Evolutionary conservation across 371 early-diverging fungal species (phyloP).

Genomic region (Amoeboaphelidium occidentale): DNA sequence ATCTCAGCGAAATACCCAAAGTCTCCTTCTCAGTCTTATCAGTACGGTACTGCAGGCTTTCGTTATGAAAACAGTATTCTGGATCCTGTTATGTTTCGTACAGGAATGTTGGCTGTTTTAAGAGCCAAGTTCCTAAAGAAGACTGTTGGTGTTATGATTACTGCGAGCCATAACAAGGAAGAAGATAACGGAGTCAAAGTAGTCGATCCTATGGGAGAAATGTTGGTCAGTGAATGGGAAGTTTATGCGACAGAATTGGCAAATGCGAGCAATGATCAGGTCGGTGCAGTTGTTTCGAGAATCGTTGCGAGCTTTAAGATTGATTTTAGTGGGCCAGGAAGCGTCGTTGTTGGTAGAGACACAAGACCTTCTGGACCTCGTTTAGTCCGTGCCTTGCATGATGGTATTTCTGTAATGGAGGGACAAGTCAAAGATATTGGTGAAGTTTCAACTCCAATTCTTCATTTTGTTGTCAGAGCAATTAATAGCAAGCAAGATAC

Average conservation of each 20-base stretch:
- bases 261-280: slow-evolving; percentile 51
- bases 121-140: slow-evolving; percentile 71
- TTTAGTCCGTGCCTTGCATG: slow-evolving; percentile 48
- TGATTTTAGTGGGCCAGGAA: slow-evolving; percentile 26
- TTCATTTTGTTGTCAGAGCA: slow-evolving; percentile 84
- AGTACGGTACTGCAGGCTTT: slow-evolving; percentile 20
- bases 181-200: slow-evolving; percentile 98
- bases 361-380: slow-evolving; percentile 73
- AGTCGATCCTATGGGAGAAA: slow-evolving; percentile 96
- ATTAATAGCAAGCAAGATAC: slow-evolving; percentile 52
- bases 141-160: slow-evolving; percentile 94
- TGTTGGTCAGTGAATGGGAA: slow-evolving; percentile 95
- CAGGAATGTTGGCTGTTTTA: slow-evolving; percentile 73
- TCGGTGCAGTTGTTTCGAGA: slow-evolving; percentile 29
- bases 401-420: slow-evolving; percentile 47
- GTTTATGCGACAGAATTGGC: slow-evolving; percentile 67
- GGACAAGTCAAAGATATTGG: slow-evolving; percentile 53
- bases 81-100: slow-evolving; percentile 78
- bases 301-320: slow-evolving; percentile 41
- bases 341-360: slow-evolving; percentile 66
- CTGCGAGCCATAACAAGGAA: slow-evolving; percentile 96
- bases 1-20: not conserved
- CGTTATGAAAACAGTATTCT: slow-evolving; percentile 16
- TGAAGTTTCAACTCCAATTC: slow-evolving; percentile 87
- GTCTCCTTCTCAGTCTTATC: not conserved